phyloP scores from a whole-genome alignment of 78 protist species.

The Dictyostelium discoideum region dicty_2.7 NC_007090.3:4503001-4503500 shows the following conservation, averaged over 20 bases:
- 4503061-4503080: conserved; percentile 85
- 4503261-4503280: conserved; percentile 79
- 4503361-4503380: not conserved
- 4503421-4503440: conserved; percentile 35
- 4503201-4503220: conserved; percentile 93
- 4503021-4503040: conserved; percentile 61
- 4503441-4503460: conserved; percentile 44
- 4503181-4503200: conserved; percentile 88
- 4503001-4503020: not conserved
- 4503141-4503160: conserved; percentile 62
- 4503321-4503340: not conserved
- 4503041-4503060: conserved; percentile 81
- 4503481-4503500: conserved; percentile 26
- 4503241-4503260: conserved; percentile 65
- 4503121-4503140: conserved; percentile 52
- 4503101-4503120: conserved; percentile 85
- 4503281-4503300: conserved; percentile 53
- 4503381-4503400: too few relatives aligned
- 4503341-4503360: not conserved
- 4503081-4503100: conserved; percentile 89
- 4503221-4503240: conserved; percentile 87
- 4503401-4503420: too few relatives aligned
- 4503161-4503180: conserved; percentile 67
- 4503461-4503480: conserved; percentile 76
- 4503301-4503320: conserved; percentile 25